Percentiles rank a stretch among this genome's conserved stretches.
phyloP scores from a whole-genome alignment of 164 flowering plant genomes.

The Vitis rupestris region DNA sequence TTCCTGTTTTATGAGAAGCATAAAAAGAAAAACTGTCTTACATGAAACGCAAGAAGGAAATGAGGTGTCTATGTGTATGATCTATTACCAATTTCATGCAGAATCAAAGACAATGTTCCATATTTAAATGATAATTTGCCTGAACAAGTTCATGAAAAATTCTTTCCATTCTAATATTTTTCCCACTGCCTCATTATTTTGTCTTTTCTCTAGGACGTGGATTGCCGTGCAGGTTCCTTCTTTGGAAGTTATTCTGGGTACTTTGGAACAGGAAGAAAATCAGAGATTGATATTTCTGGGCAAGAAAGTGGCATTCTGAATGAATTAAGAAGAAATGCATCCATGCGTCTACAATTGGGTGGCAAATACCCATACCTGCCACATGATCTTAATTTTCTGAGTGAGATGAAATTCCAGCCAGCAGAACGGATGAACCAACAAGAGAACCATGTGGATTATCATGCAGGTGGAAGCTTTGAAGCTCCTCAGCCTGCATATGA shows the following conservation, averaged over 20 bases:
- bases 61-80: no score
- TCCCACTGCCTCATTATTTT: not conserved
- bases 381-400: slow-evolving; percentile 19
- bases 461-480: slow-evolving; percentile 30
- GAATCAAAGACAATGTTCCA: not conserved
- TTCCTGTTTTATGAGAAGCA: not conserved
- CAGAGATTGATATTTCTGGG: slow-evolving; percentile 28
- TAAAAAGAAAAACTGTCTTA: not conserved
- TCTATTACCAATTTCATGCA: not conserved
- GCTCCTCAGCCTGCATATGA: slow-evolving; percentile 24
- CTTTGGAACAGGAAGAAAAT: slow-evolving; percentile 19
- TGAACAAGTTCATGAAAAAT: not conserved
- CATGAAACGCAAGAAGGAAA: no score
- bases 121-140: not conserved
- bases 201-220: slow-evolving; percentile 23
- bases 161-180: not conserved
- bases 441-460: slow-evolving; percentile 21
- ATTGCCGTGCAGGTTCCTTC: slow-evolving; percentile 29
- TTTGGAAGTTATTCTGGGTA: slow-evolving; percentile 37
- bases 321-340: slow-evolving; percentile 24
- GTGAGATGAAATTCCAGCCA: slow-evolving; percentile 24
- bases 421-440: slow-evolving; percentile 17
- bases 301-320: slow-evolving; percentile 30
- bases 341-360: slow-evolving; percentile 22
- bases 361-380: slow-evolving; percentile 30